Conservation (phyloP, 768 basidiomycete species). For the Mycena rebaudengoi region DNA sequence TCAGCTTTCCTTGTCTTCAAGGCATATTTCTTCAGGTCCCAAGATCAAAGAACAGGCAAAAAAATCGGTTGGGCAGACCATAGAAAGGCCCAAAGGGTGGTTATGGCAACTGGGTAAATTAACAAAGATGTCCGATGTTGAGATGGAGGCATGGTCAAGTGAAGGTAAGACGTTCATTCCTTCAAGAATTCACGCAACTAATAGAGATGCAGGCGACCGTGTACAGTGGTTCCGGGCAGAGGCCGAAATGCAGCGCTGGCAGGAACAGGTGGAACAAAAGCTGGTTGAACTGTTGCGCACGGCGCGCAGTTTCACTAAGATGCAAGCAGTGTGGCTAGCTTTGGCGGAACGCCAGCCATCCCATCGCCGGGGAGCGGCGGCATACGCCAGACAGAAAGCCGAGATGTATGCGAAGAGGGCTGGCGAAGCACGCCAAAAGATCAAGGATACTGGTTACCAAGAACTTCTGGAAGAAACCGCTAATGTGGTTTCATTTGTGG, state of each 20-base stretch:
- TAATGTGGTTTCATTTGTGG: not conserved
- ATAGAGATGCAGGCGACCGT: constrained; percentile 24
- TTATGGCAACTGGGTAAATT: not conserved
- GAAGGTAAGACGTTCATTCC: not conserved
- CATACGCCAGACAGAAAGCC: not conserved
- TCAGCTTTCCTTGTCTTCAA: not conserved
- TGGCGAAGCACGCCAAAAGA: not conserved
- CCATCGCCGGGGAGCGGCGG: not conserved
- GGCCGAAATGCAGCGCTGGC: constrained; percentile 38
- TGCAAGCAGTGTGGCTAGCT: not conserved
- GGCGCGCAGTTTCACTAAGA: constrained; percentile 21
- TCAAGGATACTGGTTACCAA: not conserved
- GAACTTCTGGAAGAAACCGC: not conserved
- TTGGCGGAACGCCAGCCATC: not conserved
- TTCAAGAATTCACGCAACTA: not conserved
- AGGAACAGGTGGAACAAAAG: constrained; percentile 33
- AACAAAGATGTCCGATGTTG: not conserved
- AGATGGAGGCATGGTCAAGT: not conserved
- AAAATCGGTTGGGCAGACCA: too few relatives aligned
- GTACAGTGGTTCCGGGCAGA: constrained; percentile 40
- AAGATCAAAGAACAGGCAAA: too few relatives aligned
- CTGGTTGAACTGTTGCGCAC: constrained; percentile 32
- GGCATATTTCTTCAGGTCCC: too few relatives aligned
- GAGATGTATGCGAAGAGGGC: not conserved
- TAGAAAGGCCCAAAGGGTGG: not conserved